Evolutionary conservation across 2,329 filamentous ascomycete genomes (phyloP).

Genomic region (Cladosporium austrohemisphaericum): DNA sequence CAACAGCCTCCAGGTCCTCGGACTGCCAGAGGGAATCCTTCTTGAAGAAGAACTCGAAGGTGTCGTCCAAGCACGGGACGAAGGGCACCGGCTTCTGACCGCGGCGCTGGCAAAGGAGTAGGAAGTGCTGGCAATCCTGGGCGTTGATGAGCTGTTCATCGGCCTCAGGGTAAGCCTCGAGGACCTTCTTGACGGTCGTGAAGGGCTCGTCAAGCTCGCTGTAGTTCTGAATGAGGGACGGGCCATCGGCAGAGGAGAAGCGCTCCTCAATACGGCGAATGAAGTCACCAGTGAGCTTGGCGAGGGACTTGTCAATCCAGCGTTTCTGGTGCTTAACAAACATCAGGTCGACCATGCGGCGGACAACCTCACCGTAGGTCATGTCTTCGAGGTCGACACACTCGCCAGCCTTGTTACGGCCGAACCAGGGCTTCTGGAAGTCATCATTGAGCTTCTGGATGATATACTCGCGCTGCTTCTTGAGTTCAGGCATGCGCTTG

Average conservation of each 20-base stretch:
- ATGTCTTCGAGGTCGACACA: constrained; percentile 89
- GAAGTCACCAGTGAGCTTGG: constrained; percentile 84
- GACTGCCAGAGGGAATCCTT: constrained; percentile 99
- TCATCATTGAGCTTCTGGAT: constrained; percentile 95
- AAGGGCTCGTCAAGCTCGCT: constrained; percentile 82
- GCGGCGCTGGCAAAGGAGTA: constrained; percentile 84
- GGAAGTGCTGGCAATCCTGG: constrained; percentile 95
- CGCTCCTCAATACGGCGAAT: constrained; percentile 96
- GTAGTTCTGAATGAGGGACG: constrained; percentile 85
- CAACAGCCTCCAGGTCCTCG: constrained; percentile 92
- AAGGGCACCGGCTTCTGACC: constrained; percentile 97
- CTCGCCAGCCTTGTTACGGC: constrained; percentile 73
- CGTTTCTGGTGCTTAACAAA: constrained; percentile 86
- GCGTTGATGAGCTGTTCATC: constrained; percentile 92
- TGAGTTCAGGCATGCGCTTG: constrained; percentile 81
- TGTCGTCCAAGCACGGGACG: constrained; percentile 90
- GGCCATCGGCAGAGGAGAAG: constrained; percentile 68
- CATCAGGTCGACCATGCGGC: constrained; percentile 82
- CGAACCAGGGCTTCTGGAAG: constrained; percentile 97
- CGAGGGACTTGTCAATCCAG: constrained; percentile 86
- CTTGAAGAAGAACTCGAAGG: constrained; percentile 99
- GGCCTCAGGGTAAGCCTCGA: constrained; percentile 80
- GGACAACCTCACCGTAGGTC: constrained; percentile 86
- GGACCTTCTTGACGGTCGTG: constrained; percentile 69
- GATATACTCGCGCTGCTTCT: constrained; percentile 84